phyloP scores from a whole-genome alignment of 192 early-diverging fungal genomes.

The Obelidium mucronatum region DNA sequence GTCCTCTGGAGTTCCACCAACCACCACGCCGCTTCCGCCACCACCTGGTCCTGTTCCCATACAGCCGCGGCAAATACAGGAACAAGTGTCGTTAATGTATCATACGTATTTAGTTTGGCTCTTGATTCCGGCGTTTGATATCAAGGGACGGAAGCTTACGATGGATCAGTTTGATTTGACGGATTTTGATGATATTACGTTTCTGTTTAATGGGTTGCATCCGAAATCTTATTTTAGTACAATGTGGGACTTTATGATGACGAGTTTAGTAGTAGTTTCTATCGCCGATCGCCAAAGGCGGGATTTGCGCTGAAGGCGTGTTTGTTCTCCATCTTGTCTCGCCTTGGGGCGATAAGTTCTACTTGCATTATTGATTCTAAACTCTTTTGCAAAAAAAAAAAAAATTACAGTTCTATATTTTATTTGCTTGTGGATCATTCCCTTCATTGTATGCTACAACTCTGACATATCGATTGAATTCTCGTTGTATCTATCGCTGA shows the following conservation, averaged over 20 bases:
- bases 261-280: not conserved
- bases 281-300: too few species aligned
- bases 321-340: too few species aligned
- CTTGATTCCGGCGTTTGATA: constrained; percentile 21
- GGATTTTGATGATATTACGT: constrained; percentile 4
- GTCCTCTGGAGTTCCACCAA: not conserved
- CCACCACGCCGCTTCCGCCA: too few species aligned
- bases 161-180: constrained; percentile 12
- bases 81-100: constrained; percentile 34
- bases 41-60: not conserved
- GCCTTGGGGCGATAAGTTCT: too few species aligned
- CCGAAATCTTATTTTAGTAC: constrained; percentile 23
- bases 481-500: not conserved
- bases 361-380: not conserved
- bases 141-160: constrained; percentile 12
- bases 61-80: not conserved
- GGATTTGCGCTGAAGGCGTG: too few species aligned
- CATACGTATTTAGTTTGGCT: constrained; percentile 36
- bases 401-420: not conserved
- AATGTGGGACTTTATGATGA: constrained; percentile 14
- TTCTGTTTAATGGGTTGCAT: constrained; percentile 9
- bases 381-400: too few species aligned
- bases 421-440: constrained; percentile 22
- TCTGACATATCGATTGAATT: not conserved
- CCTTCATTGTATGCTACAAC: constrained; percentile 12